These are phyloP conservation scores for Saccharomycopsis oosterbeekiorum DNA, from an alignment of 805 yeast species.

Conservation along the genomic window DNA sequence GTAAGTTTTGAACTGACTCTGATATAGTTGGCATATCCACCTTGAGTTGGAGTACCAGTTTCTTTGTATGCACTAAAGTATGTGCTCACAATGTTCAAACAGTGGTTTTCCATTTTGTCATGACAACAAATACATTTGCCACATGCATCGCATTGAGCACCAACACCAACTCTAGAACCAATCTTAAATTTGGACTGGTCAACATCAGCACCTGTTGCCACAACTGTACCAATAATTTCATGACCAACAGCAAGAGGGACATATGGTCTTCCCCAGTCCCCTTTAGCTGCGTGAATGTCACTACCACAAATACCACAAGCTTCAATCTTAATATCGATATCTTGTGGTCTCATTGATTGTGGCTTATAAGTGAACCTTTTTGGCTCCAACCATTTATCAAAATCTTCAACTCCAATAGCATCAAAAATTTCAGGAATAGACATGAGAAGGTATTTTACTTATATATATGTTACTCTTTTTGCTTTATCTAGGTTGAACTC, in stretches of 20 bases:
- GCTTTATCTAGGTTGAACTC: too few species aligned
- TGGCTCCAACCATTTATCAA: slow-evolving; percentile 21
- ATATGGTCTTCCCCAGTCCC: slow-evolving; percentile 18
- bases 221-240: slow-evolving; percentile 23
- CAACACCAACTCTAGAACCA: slow-evolving; percentile 38
- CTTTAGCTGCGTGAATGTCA: slow-evolving; percentile 26
- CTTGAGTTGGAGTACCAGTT: slow-evolving; percentile 28
- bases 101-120: not conserved
- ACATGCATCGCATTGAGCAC: slow-evolving; percentile 33
- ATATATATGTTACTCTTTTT: too few species aligned
- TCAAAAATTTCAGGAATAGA: not conserved
- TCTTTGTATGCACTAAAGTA: slow-evolving; percentile 13
- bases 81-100: not conserved
- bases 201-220: slow-evolving; percentile 26
- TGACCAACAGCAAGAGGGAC: slow-evolving; percentile 23
- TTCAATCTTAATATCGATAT: slow-evolving; percentile 47
- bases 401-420: slow-evolving; percentile 19
- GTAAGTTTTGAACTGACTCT: slow-evolving; percentile 34
- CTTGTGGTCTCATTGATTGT: slow-evolving; percentile 18
- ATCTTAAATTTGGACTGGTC: slow-evolving; percentile 23
- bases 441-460: not conserved
- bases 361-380: slow-evolving; percentile 13
- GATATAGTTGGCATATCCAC: slow-evolving; percentile 41
- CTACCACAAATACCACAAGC: slow-evolving; percentile 62
- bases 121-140: not conserved